Conservation (phyloP, 2,329 filamentous ascomycete genomes). For the Alternaria brassicicola region DNA sequence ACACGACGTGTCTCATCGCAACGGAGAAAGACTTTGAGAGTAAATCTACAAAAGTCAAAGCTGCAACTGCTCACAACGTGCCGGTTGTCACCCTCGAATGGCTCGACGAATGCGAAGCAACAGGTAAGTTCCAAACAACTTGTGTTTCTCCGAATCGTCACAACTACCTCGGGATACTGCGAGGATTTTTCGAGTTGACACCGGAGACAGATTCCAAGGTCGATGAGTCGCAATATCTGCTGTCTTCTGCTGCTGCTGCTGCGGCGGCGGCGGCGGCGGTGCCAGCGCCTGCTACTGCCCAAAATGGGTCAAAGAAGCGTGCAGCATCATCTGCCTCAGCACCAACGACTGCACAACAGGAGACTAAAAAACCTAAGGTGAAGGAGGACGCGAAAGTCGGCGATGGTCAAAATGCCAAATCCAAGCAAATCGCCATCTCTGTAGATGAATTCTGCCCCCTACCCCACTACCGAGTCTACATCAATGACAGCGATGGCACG, state of each 20-base stretch:
- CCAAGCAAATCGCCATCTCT: constrained; percentile 52
- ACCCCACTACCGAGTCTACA: constrained; percentile 61
- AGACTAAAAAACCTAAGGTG: constrained; percentile 33
- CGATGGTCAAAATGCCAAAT: constrained; percentile 55
- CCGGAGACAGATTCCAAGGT: constrained; percentile 36
- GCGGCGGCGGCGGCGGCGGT: no score
- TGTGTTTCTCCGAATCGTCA: neutral
- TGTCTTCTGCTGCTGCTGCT: constrained; percentile 28
- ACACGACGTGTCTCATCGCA: constrained; percentile 64
- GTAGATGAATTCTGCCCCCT: constrained; percentile 55
- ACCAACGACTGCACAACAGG: constrained; percentile 23
- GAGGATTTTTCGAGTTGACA: neutral
- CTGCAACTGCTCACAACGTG: constrained; percentile 56
- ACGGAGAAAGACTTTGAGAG: constrained; percentile 60
- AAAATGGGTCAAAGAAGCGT: constrained; percentile 40
- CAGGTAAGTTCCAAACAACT: constrained; percentile 34
- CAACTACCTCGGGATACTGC: neutral
- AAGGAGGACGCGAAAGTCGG: constrained; percentile 45
- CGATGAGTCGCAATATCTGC: constrained; percentile 48
- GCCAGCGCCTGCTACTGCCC: constrained; percentile 7
- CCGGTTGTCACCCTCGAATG: constrained; percentile 66
- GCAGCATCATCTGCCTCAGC: constrained; percentile 32
- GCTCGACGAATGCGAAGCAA: constrained; percentile 62
- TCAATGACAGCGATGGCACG: constrained; percentile 66
- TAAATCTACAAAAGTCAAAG: constrained; percentile 58